phyloP scores from a whole-genome alignment of 139 green algal species.

The Coccomyxa sp. region DNA sequence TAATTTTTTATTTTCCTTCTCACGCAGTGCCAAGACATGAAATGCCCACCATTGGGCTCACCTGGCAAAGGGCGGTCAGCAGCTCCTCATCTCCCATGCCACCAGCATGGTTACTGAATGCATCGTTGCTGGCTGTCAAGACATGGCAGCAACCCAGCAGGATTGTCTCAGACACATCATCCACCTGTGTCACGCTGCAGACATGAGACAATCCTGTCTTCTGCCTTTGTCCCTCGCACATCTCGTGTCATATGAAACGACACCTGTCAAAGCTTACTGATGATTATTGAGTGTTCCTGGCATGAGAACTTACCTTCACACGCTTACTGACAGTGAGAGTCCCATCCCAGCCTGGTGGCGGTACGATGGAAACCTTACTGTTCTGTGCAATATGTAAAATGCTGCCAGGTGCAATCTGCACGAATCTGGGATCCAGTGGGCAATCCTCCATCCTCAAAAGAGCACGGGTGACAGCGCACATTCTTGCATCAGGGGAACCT shows the following conservation, averaged over 20 bases:
- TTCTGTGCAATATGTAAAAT: too few species aligned
- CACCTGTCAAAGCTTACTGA: background rate
- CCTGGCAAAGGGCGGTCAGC: background rate
- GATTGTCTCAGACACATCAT: background rate
- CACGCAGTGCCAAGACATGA: too few species aligned
- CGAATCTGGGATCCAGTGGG: too few species aligned
- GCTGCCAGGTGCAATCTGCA: too few species aligned
- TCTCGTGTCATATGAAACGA: background rate
- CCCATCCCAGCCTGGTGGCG: too few species aligned
- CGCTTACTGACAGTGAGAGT: too few species aligned
- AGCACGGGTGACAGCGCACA: too few species aligned
- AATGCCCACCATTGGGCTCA: too few species aligned
- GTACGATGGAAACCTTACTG: too few species aligned
- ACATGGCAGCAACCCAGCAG: background rate
- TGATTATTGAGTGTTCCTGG: background rate
- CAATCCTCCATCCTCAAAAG: too few species aligned
- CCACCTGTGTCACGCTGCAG: background rate
- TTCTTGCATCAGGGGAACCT: too few species aligned
- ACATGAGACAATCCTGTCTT: background rate
- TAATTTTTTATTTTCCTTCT: too few species aligned
- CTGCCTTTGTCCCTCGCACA: background rate
- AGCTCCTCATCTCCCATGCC: background rate
- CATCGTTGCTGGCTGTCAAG: background rate
- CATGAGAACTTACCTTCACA: background rate
- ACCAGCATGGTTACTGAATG: background rate